phyloP scores from a whole-genome alignment of 257 asterid species.

The Solanum dulcamara region DNA sequence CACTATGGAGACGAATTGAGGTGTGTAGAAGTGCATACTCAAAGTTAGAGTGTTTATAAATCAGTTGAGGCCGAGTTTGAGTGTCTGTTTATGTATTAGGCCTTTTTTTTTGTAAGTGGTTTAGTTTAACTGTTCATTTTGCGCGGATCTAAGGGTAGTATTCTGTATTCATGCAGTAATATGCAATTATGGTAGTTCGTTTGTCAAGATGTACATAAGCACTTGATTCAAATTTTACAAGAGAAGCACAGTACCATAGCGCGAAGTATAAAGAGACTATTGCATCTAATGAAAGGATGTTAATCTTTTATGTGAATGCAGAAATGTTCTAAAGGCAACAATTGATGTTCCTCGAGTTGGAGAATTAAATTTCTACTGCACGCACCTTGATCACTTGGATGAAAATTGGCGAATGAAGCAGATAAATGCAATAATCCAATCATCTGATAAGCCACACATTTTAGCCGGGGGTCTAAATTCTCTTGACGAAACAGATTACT shows the following conservation, averaged over 20 bases:
- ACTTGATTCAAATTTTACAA: not conserved
- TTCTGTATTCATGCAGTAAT: not conserved
- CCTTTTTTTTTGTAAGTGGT: not conserved
- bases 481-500: slow-evolving; percentile 79
- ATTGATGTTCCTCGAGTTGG: slow-evolving; percentile 79
- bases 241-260: not conserved
- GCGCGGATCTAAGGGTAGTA: not conserved
- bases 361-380: slow-evolving; percentile 69
- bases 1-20: not conserved
- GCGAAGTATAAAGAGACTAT: not conserved
- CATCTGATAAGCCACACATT: slow-evolving; percentile 67
- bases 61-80: not conserved
- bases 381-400: slow-evolving; percentile 75
- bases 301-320: slow-evolving; percentile 15
- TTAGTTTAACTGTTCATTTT: not conserved
- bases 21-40: not conserved
- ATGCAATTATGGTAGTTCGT: not conserved
- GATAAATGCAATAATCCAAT: slow-evolving; percentile 62
- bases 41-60: not conserved
- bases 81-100: not conserved
- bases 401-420: slow-evolving; percentile 96
- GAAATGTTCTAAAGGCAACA: slow-evolving; percentile 91
- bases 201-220: not conserved
- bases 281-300: not conserved
- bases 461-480: slow-evolving; percentile 92